Evolutionary conservation across 495 filamentous ascomycete species (phyloP), one percentile per base, ranked within the genome.

Genomic region (Podospora conica): DNA sequence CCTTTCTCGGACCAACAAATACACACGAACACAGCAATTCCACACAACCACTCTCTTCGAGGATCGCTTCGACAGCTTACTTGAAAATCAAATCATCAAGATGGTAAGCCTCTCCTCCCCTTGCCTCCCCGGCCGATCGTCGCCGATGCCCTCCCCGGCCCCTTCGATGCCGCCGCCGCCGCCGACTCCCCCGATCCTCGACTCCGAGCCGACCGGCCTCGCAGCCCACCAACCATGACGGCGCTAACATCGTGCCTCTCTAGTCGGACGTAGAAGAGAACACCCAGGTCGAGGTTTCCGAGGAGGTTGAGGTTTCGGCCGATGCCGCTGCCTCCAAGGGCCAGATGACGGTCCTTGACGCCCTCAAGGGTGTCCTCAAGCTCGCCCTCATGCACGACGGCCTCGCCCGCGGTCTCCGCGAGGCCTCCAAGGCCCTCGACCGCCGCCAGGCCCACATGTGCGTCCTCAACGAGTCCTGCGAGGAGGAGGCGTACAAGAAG

Each of bases 401-500:
- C 78, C 93, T 98, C 68, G 96, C 95, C 68, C 95, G 95, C 77
- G 95, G 95, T 80, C 90, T 98, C 66, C 92, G 96, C 70, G 95
- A 98, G 83, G 96, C 96, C 61, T 89, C 87, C 83, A 98, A 98
- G 87, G 92, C 95, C 61, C 90, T 98, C 67, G 96, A 98, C 82
- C 86, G 95, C 73, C 91, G 96, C 70, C 91, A 98, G 86, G 95
- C 95, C 27, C 96, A 98, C 82, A 96, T 98, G 92, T 98, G 96
- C 82, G 95, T 98, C 72, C 87, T 98, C 65, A 98, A 98, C 85
- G 95, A 98, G 86, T 88, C 85, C 68, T 98, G 95, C 84, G 95
- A 98, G 84, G 96, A 98, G 87, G 95, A 98, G 86, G 94, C 95
- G 69, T 98, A 98, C 86, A 98, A 98, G 91, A 98, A 98, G 88